These are phyloP conservation scores for Schwanniomyces sp. DNA, from an alignment of 805 yeast species.

Conservation along the genomic window DNA sequence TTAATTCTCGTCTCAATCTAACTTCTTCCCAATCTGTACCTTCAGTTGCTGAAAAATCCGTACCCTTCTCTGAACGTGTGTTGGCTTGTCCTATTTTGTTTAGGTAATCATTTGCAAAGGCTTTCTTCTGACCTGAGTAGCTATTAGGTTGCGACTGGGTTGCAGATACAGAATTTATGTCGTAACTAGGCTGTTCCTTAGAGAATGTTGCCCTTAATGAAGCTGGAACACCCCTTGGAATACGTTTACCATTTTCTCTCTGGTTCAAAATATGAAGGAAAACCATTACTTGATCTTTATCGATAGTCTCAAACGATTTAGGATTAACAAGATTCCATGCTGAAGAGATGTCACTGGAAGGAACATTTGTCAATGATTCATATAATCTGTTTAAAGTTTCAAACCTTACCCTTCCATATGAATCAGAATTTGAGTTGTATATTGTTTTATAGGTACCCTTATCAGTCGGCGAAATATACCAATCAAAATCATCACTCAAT, in stretches of 20 bases:
- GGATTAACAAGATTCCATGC: constrained; percentile 98
- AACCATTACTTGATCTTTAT: constrained; percentile 88
- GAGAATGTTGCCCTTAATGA: constrained; percentile 88
- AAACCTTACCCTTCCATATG: constrained; percentile 76
- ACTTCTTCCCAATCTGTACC: constrained; percentile 96
- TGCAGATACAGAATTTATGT: constrained; percentile 37
- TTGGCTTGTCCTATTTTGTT: constrained; percentile 55
- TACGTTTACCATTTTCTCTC: constrained; percentile 76
- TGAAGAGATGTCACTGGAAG: constrained; percentile 78
- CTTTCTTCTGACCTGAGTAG: constrained; percentile 17
- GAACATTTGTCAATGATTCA: constrained; percentile 66
- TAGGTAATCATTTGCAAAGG: constrained; percentile 57
- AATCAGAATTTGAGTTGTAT: constrained; percentile 71
- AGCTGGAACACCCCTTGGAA: constrained; percentile 95
- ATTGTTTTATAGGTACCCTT: constrained; percentile 74
- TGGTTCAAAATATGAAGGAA: constrained; percentile 90
- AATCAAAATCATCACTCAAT: constrained; percentile 73
- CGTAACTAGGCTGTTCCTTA: constrained; percentile 77
- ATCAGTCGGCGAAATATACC: constrained; percentile 95
- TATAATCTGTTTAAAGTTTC: constrained; percentile 70
- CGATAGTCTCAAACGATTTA: constrained; percentile 80
- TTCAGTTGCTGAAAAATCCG: constrained; percentile 68
- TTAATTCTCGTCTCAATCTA: constrained; percentile 73
- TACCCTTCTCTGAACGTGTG: constrained; percentile 44
- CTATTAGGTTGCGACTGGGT: constrained; percentile 25